Evolutionary conservation across 2,329 filamentous ascomycete species (phyloP).

Genomic region (Leptographium lundbergii): DNA sequence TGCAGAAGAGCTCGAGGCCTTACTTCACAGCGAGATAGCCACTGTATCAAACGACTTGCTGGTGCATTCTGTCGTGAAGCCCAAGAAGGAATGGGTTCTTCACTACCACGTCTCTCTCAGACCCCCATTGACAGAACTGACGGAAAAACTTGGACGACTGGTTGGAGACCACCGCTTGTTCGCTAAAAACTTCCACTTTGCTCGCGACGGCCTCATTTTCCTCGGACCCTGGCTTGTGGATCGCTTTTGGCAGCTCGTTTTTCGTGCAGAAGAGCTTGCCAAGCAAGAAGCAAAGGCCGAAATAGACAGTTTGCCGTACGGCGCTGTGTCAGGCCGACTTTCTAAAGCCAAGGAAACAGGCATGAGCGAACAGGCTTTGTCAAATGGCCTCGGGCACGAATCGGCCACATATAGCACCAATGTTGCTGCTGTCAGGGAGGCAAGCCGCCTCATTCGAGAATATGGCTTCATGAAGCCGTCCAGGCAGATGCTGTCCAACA

Average conservation of each 20-base stretch:
- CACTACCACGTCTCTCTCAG: conserved; percentile 37
- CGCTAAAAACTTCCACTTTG: conserved; percentile 43
- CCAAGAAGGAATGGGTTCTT: conserved; percentile 43
- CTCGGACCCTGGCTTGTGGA: conserved; percentile 82
- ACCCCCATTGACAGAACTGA: conserved; percentile 52
- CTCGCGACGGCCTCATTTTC: conserved; percentile 46
- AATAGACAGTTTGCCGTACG: conserved; percentile 9
- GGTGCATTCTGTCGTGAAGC: conserved; percentile 43
- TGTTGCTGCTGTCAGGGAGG: conserved; percentile 44
- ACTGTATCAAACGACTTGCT: conserved; percentile 49
- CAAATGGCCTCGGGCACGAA: not conserved
- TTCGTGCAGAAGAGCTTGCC: conserved; percentile 48
- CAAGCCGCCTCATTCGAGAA: conserved; percentile 39
- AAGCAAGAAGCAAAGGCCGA: conserved; percentile 47
- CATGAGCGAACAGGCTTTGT: not conserved
- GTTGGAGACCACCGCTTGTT: conserved; percentile 34
- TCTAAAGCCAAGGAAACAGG: not conserved
- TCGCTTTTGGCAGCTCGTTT: conserved; percentile 59
- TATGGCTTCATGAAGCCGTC: conserved; percentile 30
- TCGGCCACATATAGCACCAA: conserved; percentile 3
- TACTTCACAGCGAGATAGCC: conserved; percentile 73
- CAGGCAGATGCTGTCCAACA: conserved; percentile 48
- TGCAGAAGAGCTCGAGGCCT: conserved; percentile 58
- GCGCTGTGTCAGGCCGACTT: not conserved
- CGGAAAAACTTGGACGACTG: conserved; percentile 37